Base-by-base conservation (phyloP, 352 stramenopile genomes). In the Pythium dissotocum region DNA sequence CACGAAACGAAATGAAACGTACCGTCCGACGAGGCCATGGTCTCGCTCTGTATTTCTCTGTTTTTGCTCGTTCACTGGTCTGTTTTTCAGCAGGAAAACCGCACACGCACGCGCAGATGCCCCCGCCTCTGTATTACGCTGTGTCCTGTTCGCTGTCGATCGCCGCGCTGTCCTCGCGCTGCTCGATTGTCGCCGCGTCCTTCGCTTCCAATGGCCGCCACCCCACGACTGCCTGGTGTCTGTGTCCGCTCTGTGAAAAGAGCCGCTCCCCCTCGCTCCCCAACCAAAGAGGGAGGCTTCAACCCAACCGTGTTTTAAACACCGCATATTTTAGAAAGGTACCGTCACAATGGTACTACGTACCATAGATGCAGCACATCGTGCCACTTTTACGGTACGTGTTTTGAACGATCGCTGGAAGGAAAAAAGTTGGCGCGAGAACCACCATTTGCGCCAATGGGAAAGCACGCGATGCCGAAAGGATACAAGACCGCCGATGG, bases 1-100 rank as follows among this genome's bases (percentile, higher is more conserved):
- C 28, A 57, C 38, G 28, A 63, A 54, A 7, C 53, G 18, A 36
- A 14, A n/a, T n/a, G 14, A 26, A 64, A 69, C 70, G 33, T 49
- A 77, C 71, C 71, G 57, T 77, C 71, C 21, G 71, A 77, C 33
- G 71, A 75, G 35, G 67, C 67, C 71, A 77, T 53, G 18, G 16
- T 64, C 14, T 49, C 58, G 8, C 63, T 56, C n/a, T 59, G 12
- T 44, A 51, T 68, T 38, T 36, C 32, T 67, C 21, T 40, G 30
- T 60, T n/a, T 67, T 13, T 38, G 38, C 40, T 65, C 28, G 46
- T 26, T 21, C 14, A 44, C 32, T n/a, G 8, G 4, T 58, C n/a
- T 18, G 16, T 24, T 16, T 58, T 40, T 12, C 6, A 36, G 1
- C 26, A 4, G 51, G 28, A 40, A 40, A 40, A 58, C 24, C 28